Evolutionary conservation across 2,329 filamentous ascomycete species (phyloP), one percentile per base, ranked within the genome.

Genomic region (Byssothecium circinans): DNA sequence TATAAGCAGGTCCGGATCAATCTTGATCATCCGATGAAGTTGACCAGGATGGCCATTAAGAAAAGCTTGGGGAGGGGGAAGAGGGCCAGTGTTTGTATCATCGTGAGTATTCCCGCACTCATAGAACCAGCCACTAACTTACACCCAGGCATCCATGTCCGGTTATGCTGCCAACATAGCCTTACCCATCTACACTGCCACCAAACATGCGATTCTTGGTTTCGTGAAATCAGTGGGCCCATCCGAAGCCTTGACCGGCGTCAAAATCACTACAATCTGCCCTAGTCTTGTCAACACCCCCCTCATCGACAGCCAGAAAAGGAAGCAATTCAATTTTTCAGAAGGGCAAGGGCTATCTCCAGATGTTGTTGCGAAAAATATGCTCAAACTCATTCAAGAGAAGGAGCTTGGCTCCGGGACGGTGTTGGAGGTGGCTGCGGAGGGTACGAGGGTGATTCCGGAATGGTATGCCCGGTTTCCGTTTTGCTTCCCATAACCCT

Each of bases 1-100:
- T 67, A 67, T 35, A 60, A 53, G 40, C 54, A 64, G 41, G 60
- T 66, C 18, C 58, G 60, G 20, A 60, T 67, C 10, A 67, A 67
- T 46, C 62, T 65, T 2, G 58, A 54, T 15, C 64, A 67, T 43
- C 64, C 64, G 1, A 58, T 66, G 30, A 67, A 67, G 22, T 48
- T 67, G 44, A 66, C 64, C 8, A 51, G 64, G 15, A 25, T 67
- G 43, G 64, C 64, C 8, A 59, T 66, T 6, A 54, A 52, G 37
- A 63, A 63, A 49, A 65, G 62, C 40, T 29, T 67, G 25, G 45
- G 44, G 10, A 50, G 48, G 19, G 60, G 60, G 10, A 67, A 67
- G 50, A 56, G 60, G 40, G 53, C 61, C 4, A 62, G 59, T 50
- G 56, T 67, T 23, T 67, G 64, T 41, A 67, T 66, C 25, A 65